Conservation (phyloP, 176 grass and related monocot species). For the Eleusine indica region DNA sequence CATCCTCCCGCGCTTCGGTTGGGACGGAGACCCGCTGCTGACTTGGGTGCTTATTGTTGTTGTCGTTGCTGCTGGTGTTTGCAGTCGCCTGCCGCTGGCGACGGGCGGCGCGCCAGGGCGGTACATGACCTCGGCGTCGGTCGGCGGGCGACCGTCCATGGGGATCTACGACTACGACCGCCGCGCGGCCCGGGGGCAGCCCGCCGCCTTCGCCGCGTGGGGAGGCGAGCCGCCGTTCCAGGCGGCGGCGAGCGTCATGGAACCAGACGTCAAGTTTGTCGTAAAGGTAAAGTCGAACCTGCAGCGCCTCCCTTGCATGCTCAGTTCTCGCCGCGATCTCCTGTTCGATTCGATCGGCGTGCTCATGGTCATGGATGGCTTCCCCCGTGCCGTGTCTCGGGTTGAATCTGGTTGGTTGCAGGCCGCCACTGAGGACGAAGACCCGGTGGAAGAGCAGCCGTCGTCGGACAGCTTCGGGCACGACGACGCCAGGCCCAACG, state of each 20-base stretch:
- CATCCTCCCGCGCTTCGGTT: neutral
- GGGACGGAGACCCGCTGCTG: no score
- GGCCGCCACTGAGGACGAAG: neutral
- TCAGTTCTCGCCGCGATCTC: no score
- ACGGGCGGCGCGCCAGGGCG: neutral
- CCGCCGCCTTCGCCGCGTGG: conserved; percentile 12
- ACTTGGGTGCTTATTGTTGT: neutral
- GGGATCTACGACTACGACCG: conserved; percentile 39
- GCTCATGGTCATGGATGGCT: neutral
- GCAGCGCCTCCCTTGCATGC: no score
- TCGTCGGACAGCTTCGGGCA: conserved; percentile 43
- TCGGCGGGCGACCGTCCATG: conserved; percentile 13
- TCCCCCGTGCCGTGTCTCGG: neutral
- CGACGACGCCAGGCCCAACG: conserved; percentile 14
- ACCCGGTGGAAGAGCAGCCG: neutral
- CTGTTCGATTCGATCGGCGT: no score
- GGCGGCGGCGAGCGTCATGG: neutral
- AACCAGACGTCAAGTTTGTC: conserved; percentile 8
- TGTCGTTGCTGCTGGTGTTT: neutral
- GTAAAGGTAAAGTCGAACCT: neutral
- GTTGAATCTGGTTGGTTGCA: no score
- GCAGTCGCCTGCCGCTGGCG: conserved; percentile 17
- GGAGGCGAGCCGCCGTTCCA: conserved; percentile 14
- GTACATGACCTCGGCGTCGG: conserved; percentile 31
- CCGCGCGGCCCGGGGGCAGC: neutral